These are phyloP conservation scores for Pezicula neosporulosa DNA, from an alignment of 2,329 filamentous ascomycete genomes.

Conservation along the genomic window DNA sequence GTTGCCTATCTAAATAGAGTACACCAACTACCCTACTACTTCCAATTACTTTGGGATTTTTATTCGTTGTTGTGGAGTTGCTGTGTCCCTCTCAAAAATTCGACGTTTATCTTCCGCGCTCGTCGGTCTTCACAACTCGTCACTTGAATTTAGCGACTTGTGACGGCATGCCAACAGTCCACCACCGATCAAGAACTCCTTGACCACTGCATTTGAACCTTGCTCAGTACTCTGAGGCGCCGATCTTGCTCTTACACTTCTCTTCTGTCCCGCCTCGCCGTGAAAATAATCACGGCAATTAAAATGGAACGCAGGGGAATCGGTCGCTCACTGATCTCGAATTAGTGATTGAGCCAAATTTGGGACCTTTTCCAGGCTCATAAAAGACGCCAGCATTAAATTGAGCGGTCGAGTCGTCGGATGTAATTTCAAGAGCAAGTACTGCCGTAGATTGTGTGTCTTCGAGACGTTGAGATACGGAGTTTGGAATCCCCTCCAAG, in stretches of 20 bases:
- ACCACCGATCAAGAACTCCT: not conserved
- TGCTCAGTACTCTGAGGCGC: conserved; percentile 18
- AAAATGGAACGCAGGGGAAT: too few species aligned
- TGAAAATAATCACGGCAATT: too few species aligned
- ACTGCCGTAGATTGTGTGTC: too few species aligned
- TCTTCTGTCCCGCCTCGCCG: not conserved
- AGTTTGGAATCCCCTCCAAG: too few species aligned
- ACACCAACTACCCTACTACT: not conserved
- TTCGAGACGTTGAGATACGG: too few species aligned
- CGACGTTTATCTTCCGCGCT: not conserved
- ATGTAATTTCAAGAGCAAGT: too few species aligned
- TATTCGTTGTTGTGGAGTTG: not conserved
- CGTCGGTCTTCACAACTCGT: not conserved
- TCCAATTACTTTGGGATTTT: not conserved
- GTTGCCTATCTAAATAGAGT: not conserved
- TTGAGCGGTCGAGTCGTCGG: too few species aligned
- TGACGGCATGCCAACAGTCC: not conserved
- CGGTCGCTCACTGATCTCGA: too few species aligned
- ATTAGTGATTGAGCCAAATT: too few species aligned
- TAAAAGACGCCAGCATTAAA: too few species aligned
- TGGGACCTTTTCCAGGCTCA: too few species aligned
- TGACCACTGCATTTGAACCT: not conserved
- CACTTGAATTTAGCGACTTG: not conserved
- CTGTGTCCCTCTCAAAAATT: not conserved
- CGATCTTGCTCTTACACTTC: conserved; percentile 22